These are phyloP conservation scores for Aurifilum marmelostoma DNA, from an alignment of 2,329 filamentous ascomycete species.

Conservation along the genomic window DNA sequence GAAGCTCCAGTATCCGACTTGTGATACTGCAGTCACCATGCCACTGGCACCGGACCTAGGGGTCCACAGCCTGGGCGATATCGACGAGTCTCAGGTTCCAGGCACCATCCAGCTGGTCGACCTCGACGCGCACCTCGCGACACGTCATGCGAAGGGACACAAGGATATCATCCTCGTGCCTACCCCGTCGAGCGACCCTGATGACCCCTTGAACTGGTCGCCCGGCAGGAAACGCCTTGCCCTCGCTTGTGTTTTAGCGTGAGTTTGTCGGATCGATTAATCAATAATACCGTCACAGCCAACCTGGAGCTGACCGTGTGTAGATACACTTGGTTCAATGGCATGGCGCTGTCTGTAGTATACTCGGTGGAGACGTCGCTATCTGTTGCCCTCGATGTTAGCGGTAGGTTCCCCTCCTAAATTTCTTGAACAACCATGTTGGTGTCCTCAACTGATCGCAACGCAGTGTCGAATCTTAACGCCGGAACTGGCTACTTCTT, in stretches of 20 bases:
- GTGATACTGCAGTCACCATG: conserved; percentile 4
- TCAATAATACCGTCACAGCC: not conserved
- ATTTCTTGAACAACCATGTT: not conserved
- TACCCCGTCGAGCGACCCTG: conserved; percentile 43
- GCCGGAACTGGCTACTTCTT: conserved; percentile 41
- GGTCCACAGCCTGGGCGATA: conserved; percentile 18
- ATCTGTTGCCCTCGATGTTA: conserved; percentile 27
- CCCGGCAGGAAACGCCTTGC: conserved; percentile 28
- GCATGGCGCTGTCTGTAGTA: conserved; percentile 28
- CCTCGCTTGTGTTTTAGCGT: conserved; percentile 35
- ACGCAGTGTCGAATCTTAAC: conserved; percentile 29
- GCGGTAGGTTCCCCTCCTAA: conserved; percentile 7
- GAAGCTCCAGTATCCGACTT: not conserved
- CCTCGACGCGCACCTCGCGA: conserved; percentile 35
- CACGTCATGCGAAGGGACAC: conserved; percentile 35
- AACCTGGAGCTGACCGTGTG: not conserved
- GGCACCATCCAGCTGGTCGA: conserved; percentile 40
- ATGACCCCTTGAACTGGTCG: conserved; percentile 47
- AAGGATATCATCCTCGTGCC: conserved; percentile 46
- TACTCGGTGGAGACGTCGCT: conserved; percentile 27
- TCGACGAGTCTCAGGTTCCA: conserved; percentile 35
- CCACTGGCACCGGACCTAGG: conserved; percentile 7
- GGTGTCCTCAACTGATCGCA: not conserved
- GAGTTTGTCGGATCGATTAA: not conserved
- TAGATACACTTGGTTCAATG: conserved; percentile 30